phyloP scores from a whole-genome alignment of 1,284 basidiomycete genomes.

The Tetrapyrgos nigripes region DNA sequence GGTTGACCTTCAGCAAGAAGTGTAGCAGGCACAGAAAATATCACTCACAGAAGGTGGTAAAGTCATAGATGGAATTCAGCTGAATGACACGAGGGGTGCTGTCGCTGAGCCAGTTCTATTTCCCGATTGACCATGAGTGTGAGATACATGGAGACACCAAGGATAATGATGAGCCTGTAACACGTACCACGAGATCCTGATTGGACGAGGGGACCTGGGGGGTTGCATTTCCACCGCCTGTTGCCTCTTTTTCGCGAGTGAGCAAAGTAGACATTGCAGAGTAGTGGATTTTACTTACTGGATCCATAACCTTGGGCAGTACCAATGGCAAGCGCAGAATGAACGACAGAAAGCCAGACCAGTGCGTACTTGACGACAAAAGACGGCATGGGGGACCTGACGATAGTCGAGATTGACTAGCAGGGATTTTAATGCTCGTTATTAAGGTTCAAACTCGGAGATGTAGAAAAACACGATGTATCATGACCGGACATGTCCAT shows the following conservation, averaged over 20 bases:
- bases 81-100: slow-evolving; percentile 37
- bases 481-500: no score
- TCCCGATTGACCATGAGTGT: neutral
- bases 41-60: slow-evolving; percentile 22
- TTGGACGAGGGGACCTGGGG: slow-evolving; percentile 33
- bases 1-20: neutral
- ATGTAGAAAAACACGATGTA: neutral
- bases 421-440: neutral
- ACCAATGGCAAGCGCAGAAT: slow-evolving; percentile 3
- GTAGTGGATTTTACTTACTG: neutral
- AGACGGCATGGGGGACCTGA: neutral
- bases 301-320: slow-evolving; percentile 2
- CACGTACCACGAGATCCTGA: neutral
- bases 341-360: neutral
- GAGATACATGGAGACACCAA: neutral
- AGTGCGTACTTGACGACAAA: neutral
- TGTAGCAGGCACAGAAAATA: neutral
- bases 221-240: slow-evolving; percentile 39
- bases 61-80: slow-evolving; percentile 38
- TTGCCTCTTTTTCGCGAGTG: slow-evolving; percentile 24
- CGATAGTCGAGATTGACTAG: no score
- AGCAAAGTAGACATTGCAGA: neutral
- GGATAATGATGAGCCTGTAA: neutral
- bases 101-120: slow-evolving; percentile 32
- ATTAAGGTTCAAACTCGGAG: neutral